Conservation (phyloP, 805 yeast species). For the Ogataea salicorniae region DNA sequence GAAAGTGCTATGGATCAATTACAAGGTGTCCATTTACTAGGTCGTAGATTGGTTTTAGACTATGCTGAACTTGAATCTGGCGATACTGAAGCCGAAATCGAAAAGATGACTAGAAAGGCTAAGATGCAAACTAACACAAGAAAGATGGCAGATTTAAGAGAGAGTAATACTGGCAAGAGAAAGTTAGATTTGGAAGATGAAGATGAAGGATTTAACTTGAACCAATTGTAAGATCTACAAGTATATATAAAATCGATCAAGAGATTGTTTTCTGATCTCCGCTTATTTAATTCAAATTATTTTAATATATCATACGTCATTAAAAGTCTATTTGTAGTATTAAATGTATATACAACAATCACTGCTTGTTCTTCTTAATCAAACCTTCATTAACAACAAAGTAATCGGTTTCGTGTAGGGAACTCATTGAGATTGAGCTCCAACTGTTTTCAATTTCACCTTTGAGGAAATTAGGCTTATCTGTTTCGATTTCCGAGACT, state of each 20-base stretch:
- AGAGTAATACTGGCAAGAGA: conserved; percentile 66
- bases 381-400: conserved; percentile 44
- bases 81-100: conserved; percentile 86
- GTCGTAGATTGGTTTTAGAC: conserved; percentile 90
- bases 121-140: conserved; percentile 74
- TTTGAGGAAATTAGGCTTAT: conserved; percentile 22
- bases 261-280: not conserved
- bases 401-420: conserved; percentile 31
- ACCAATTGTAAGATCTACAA: conserved; percentile 2
- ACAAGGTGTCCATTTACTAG: conserved; percentile 93
- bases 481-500: conserved; percentile 17
- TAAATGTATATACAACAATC: not conserved
- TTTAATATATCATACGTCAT: not conserved
- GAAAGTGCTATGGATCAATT: conserved; percentile 90
- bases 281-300: not conserved
- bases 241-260: not conserved
- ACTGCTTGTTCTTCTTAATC: conserved; percentile 32
- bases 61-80: conserved; percentile 80
- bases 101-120: conserved; percentile 83
- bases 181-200: conserved; percentile 62
- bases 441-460: conserved; percentile 42
- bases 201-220: conserved; percentile 31
- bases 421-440: conserved; percentile 35
- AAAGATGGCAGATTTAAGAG: conserved; percentile 61
- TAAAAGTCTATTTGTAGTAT: not conserved